Evolutionary conservation across 352 stramenopile genomes (phyloP), one percentile per base, ranked within the genome.

Genomic region (Phytophthora fragariaefolia): DNA sequence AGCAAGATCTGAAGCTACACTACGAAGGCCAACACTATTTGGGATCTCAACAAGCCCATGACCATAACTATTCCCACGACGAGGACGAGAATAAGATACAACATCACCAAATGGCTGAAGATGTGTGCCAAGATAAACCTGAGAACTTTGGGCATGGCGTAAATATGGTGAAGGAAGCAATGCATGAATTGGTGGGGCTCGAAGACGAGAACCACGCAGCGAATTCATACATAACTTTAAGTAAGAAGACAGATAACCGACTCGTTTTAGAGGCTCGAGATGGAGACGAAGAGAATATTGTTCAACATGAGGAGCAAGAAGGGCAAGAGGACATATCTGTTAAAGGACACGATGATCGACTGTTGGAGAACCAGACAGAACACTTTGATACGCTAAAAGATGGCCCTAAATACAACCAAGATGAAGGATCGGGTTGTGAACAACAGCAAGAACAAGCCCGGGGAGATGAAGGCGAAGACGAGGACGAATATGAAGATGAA

Each of bases 401-500:
- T 24, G 32, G 48, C 38, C 9, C 34, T 13, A 26, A 63, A 3
- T 43, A 28, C 12, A 12, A 30, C 4, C 23, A 30, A 22, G 34
- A 38, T 1, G 24, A 42, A 47, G 36, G 55, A 10, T 4, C 46
- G 34, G 45, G 55, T 5, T 7, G 20, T 15, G 32, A 47, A 28
- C 23, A 48, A 45, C 8, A 36, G 3, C 34, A 56, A 22, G 20
- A 56, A 26, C 18, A 47, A 12, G 32, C n/a, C 3, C 46, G 40
- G 8, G 6, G 3, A 27, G 48, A 30, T 54, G 23, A 66, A 26
- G 38, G 71, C 27, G 47, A 71, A 56, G 48, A 30, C 0, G 26
- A 70, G 38, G 54, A 56, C 20, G 42, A 54, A 10, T 66, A 69
- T 23, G 23, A 72, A 24, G 52, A 65, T 40, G 42, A 69, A 23